Evolutionary conservation across 495 filamentous ascomycete genomes (phyloP), one percentile per base, ranked within the genome.

Genomic region (Pyronema domesticum): DNA sequence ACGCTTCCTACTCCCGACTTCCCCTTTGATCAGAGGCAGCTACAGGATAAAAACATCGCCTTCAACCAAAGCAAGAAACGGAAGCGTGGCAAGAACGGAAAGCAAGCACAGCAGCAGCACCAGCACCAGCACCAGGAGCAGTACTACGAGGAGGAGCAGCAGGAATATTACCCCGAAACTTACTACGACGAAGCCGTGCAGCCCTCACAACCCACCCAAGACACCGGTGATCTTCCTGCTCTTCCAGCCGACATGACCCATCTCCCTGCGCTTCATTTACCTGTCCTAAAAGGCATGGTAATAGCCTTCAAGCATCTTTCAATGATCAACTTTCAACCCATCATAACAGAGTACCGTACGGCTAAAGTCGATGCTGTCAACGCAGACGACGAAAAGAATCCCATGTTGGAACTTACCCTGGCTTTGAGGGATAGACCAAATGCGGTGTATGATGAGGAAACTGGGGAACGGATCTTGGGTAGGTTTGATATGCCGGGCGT

Each of bases 261-360:
- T 23, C 73, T 87, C 15, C 70, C 77, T 7, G 56, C 65, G 37
- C 68, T 95, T 15, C 63, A 64, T 3, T 67, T 74, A 44, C 72
- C 68, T 3, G 73, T 76, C 14, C 70, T 72, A 37, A 57, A 70
- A 3, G 85, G 82, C 9, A 79, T 82, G 64, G 71, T 89, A 37
- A 78, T 98, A 57, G 80, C 82, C 1, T 98, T 85, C 76, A 85
- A 82, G 59, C 76, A 85, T 53, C 72, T 85, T 52, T 73, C 79
- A 30, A 75, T 88, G 62, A 86, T 83, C 34, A 11, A n/a, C 47
- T 94, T 86, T 82, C 75, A 85, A 53, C 89, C 89, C 0, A 74
- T 73, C 53, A 70, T 93, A 40, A 79, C 78, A 2, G 74, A 73
- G 2, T 81, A 80, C 60, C 72, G 79, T 11, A 83, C 83, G 0